Evolutionary conservation across 768 basidiomycete species (phyloP), one percentile per base, ranked within the genome.

Genomic region (Lactarius vividus): DNA sequence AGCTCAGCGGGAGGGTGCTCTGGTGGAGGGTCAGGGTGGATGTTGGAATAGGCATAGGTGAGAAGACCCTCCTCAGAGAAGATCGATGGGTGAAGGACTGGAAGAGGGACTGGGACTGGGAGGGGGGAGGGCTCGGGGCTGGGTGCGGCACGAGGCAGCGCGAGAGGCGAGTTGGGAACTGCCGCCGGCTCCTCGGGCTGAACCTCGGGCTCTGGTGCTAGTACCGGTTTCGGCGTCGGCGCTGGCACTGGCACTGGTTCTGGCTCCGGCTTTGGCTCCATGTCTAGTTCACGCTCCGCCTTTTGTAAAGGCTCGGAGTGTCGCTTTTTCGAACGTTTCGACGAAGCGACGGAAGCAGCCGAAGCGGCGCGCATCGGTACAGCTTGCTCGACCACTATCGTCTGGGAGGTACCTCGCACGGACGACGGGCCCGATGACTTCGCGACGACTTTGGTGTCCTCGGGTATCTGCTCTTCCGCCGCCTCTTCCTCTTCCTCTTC

Each of bases 1-100:
- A 16, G 52, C 11, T 49, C 46, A 6, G 40, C 55, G 16, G 57
- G 60, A 31, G 29, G 33, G 15, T 39, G 42, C 15, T 66, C 60
- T 16, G 46, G 57, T 4, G 39, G 44, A 26, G 66, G 68, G 20
- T 55, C 40, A 28, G 60, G 65, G 64, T 62, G 60, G 28, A 58
- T 57, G 20, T 57, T 29, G 6, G 60, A 28, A 10, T 64, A 64
- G 18, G 67, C 67, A 42, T 70, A 70, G 18, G 31, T 60, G 53
- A 70, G 61, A 5, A 70, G 63, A 52, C 69, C 59, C 4, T 62
- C 59, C 53, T 70, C 58, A 1, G 67, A 60, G 33, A 64, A 68
- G 42, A 61, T 64, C 2, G 63, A 65, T 3, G 67, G 62, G 28
- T 69, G 59, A 23, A 61, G 56, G 15, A 63, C 61, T 8, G 67